phyloP scores from a whole-genome alignment of 345 rosid species.

The Melaleuca alternifolia region DNA sequence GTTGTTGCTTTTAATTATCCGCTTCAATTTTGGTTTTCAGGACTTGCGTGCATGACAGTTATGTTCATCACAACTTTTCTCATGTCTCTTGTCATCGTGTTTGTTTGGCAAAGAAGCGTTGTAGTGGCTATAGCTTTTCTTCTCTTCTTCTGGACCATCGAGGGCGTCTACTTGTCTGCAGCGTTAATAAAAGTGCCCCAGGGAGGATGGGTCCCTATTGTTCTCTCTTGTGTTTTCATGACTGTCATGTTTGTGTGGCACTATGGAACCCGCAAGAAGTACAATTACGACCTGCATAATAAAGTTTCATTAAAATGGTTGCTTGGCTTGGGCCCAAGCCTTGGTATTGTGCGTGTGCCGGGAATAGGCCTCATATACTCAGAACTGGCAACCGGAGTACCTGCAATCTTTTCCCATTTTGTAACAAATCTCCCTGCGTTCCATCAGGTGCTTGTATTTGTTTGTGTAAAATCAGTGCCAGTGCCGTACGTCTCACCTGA shows the following conservation, averaged over 20 bases:
- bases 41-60: constrained; percentile 83
- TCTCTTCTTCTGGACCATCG: constrained; percentile 55
- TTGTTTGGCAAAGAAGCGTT: constrained; percentile 62
- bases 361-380: constrained; percentile 93
- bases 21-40: constrained; percentile 24
- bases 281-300: constrained; percentile 87
- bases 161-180: constrained; percentile 81
- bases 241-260: constrained; percentile 83
- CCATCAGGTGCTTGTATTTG: constrained; percentile 81
- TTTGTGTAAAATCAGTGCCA: constrained; percentile 94
- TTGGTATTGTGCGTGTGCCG: constrained; percentile 90
- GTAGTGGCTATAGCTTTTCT: constrained; percentile 53
- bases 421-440: constrained; percentile 94
- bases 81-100: constrained; percentile 76
- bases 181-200: constrained; percentile 69
- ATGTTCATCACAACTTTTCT: constrained; percentile 85
- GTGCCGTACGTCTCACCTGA: constrained; percentile 83
- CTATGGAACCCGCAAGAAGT: constrained; percentile 84
- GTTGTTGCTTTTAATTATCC: not conserved
- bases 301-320: constrained; percentile 90
- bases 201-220: constrained; percentile 92
- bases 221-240: constrained; percentile 58
- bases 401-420: constrained; percentile 92
- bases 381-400: constrained; percentile 88
- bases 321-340: constrained; percentile 91